Base-by-base conservation (phyloP, 805 yeast genomes). In the Deakozyma indianensis region DNA sequence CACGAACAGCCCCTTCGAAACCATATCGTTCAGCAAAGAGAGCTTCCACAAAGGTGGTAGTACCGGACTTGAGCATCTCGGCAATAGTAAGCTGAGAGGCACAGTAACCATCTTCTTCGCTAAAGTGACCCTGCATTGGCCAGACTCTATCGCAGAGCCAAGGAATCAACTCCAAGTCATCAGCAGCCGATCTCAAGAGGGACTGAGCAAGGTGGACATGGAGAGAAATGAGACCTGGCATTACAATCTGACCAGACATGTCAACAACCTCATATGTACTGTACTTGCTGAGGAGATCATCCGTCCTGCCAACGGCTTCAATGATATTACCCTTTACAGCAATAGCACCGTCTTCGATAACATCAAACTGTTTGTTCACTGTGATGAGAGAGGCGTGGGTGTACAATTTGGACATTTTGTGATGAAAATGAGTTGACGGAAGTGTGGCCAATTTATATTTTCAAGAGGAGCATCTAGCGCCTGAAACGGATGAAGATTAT, bases 351-450 rank as follows among this genome's bases (percentile, higher is more conserved):
- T 48, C 48, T 14, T 16, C n/a, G 22, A 48, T 41, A 27, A 46
- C 42, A 3, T 46, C 46, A 28, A 46, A 18, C 15, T 23, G 23
- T 20, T 22, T 20, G 28, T 48, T 46, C 29, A 48, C 46, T 38
- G 50, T 48, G 16, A 48, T 35, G 43, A 48, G 35, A 14, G 49
- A 41, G 23, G 44, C 48, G 18, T 45, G 46, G 80, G 78, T 24
- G 87, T 45, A 48, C 9, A 48, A 88, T n/a, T 32, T 9, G 11
- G 38, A n/a, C 38, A 32, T 32, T 32, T 62, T n/a, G n/a, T n/a
- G n/a, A n/a, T n/a, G n/a, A n/a, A n/a, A n/a, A n/a, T n/a, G n/a
- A n/a, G n/a, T n/a, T n/a, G n/a, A n/a, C n/a, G n/a, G n/a, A n/a
- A n/a, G n/a, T n/a, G n/a, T n/a, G n/a, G n/a, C n/a, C n/a, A n/a